Base-by-base conservation (phyloP, 2,329 filamentous ascomycete species). In the Xylariaceae sp. region DNA sequence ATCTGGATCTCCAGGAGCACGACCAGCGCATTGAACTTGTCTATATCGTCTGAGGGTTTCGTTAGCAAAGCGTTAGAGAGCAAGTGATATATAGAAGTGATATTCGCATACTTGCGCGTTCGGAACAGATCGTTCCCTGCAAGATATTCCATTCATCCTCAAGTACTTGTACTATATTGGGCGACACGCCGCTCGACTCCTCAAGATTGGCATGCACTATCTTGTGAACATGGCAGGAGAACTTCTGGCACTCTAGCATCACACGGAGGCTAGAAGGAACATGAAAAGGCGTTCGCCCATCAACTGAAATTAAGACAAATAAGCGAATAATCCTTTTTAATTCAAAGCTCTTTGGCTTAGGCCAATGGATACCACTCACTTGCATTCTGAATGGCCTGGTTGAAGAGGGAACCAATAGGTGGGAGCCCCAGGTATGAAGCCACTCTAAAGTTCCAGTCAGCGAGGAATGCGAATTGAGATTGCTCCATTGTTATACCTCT, bases 111-210 rank as follows among this genome's bases (percentile, higher is more conserved):
- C 77, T 77, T 53, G 76, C 75, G 46, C 76, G 74, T 32, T 74
- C 70, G 8, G 72, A 73, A 35, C 73, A 72, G n/a, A 80, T 67
- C 1, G 76, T 64, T 3, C 74, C 70, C 53, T 73, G 73, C 2
- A 80, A 65, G n/a, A 72, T 71, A 50, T 76, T 74, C 60, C 80
- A 76, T 57, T 82, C 79, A 42, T 78, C 74, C 61, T 81, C 78
- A 62, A 80, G 74, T 29, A 74, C 68, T 44, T 71, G 70, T 0
- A 81, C 73, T 8, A 77, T 66, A 42, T 75, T 69, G 34, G 78
- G 71, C 0, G 76, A 71, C 2, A 81, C 73, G 2, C 74, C 76
- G 8, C 72, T 72, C 34, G 72, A 70, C 37, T 74, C 74, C 35
- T 79, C 73, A 7, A 80, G 67, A 29, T 73, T 74, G 2, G 76